Conservation (phyloP, 805 yeast genomes). For the Candida khao-thaluensis region DNA sequence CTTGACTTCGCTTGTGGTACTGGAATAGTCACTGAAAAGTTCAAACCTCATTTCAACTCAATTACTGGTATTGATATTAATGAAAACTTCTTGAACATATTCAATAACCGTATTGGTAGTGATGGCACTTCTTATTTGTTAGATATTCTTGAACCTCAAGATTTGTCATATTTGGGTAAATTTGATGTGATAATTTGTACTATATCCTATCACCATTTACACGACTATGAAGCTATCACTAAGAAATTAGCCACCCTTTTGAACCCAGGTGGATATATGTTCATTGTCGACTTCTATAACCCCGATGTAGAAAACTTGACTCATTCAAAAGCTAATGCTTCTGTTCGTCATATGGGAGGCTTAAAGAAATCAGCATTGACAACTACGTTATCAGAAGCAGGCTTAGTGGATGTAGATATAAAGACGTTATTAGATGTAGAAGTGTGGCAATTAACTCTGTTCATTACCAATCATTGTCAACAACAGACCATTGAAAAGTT, state of each 20-base stretch:
- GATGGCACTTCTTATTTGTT: slow-evolving; percentile 15
- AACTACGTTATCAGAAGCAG: slow-evolving; percentile 22
- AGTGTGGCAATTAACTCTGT: slow-evolving; percentile 26
- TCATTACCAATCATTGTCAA: slow-evolving; percentile 25
- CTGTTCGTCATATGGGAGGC: slow-evolving; percentile 35
- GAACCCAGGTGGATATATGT: slow-evolving; percentile 32
- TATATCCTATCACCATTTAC: slow-evolving; percentile 40
- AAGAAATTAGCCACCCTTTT: slow-evolving; percentile 31
- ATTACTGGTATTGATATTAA: slow-evolving; percentile 38
- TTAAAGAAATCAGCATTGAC: slow-evolving; percentile 24
- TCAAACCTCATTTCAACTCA: slow-evolving; percentile 24
- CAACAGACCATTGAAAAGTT: slow-evolving; percentile 15
- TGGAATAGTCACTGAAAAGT: slow-evolving; percentile 33
- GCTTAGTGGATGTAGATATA: slow-evolving; percentile 21
- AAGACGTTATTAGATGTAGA: slow-evolving; percentile 6
- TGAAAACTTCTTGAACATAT: slow-evolving; percentile 18
- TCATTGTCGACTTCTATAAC: slow-evolving; percentile 41
- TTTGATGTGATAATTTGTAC: slow-evolving; percentile 39
- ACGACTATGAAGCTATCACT: slow-evolving; percentile 29
- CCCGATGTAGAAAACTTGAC: slow-evolving; percentile 22
- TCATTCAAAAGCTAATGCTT: slow-evolving; percentile 1
- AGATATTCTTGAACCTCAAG: slow-evolving; percentile 26
- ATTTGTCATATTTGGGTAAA: slow-evolving; percentile 16
- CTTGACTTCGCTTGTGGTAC: slow-evolving; percentile 48
- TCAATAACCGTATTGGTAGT: slow-evolving; percentile 6